Percentiles rank a stretch among this genome's conserved stretches.
Conservation (phyloP, 495 filamentous ascomycete species). For the Articulospora tetracladia region DNA sequence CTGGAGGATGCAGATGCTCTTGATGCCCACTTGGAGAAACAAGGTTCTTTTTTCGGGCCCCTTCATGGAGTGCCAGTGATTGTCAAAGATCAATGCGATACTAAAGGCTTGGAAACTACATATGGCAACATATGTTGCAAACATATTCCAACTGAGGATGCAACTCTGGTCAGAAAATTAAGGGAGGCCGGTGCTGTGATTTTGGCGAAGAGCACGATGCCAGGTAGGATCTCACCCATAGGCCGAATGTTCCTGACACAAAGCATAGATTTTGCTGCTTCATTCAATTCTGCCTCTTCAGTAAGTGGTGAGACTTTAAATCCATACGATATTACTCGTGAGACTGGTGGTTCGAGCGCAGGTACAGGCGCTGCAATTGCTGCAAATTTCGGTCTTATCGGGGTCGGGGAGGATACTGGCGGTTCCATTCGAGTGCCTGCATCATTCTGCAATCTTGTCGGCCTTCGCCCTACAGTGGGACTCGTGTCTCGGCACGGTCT, state of each 20-base stretch:
- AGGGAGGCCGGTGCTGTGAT: conserved; percentile 51
- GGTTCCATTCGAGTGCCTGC: conserved; percentile 47
- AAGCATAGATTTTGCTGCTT: conserved; percentile 20
- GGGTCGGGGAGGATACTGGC: conserved; percentile 47
- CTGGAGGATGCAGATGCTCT: conserved; percentile 28
- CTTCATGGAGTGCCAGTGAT: conserved; percentile 64
- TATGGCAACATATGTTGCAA: conserved; percentile 14
- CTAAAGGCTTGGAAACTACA: conserved; percentile 33
- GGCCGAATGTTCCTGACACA: conserved; percentile 19
- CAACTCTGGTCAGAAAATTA: conserved; percentile 32
- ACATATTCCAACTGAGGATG: conserved; percentile 4
- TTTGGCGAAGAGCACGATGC: conserved; percentile 63
- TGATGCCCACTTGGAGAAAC: conserved; percentile 44
- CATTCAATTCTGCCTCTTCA: conserved; percentile 26
- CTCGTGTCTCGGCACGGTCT: conserved; percentile 37
- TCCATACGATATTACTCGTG: conserved; percentile 26
- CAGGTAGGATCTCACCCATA: conserved; percentile 28
- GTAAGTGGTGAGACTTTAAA: conserved; percentile 29
- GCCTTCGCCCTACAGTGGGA: conserved; percentile 40
- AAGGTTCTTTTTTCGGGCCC: conserved; percentile 47
- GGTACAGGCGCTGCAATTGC: conserved; percentile 57
- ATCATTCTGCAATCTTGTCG: conserved; percentile 34
- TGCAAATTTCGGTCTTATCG: conserved; percentile 46
- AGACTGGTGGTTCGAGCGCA: conserved; percentile 52
- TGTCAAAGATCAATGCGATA: conserved; percentile 61